Percentiles rank a stretch among this genome's conserved stretches.
Conservation (phyloP, 2,329 filamentous ascomycete genomes). For the Tolypocladium pustulatum region DNA sequence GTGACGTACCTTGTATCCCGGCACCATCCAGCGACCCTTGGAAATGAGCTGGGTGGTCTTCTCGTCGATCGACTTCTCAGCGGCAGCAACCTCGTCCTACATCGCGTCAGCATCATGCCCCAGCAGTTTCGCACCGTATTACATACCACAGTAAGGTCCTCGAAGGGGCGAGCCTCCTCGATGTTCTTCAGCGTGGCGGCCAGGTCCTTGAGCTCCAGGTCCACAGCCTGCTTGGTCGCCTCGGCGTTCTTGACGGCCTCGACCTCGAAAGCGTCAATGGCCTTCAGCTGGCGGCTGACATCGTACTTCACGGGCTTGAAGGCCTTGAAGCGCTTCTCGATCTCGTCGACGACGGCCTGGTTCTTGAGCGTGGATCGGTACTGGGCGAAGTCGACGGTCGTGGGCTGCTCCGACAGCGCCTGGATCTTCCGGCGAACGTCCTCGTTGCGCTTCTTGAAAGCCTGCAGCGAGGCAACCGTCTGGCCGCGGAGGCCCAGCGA, state of each 20-base stretch:
- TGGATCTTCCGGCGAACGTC: constrained; percentile 92
- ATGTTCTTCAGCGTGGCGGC: constrained; percentile 96
- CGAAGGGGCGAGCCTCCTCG: constrained; percentile 87
- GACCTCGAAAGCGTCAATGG: constrained; percentile 94
- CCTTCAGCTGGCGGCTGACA: constrained; percentile 87
- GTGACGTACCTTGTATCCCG: constrained; percentile 86
- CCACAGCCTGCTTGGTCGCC: constrained; percentile 93
- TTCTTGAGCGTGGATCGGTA: constrained; percentile 95
- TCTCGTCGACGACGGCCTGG: constrained; percentile 88
- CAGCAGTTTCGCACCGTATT: constrained; percentile 6
- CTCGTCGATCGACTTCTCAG: constrained; percentile 94
- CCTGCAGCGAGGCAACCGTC: constrained; percentile 80
- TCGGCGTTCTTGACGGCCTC: constrained; percentile 95
- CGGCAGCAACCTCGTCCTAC: constrained; percentile 88
- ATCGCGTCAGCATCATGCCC: constrained; percentile 12
- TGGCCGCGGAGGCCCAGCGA: constrained; percentile 94
- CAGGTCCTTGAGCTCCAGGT: constrained; percentile 87
- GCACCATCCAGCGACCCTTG: constrained; percentile 96
- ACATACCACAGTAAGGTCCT: constrained; percentile 95
- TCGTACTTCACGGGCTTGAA: constrained; percentile 96
- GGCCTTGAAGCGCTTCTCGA: constrained; percentile 85
- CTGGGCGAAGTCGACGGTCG: constrained; percentile 82
- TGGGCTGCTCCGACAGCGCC: constrained; percentile 71
- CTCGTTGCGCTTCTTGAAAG: constrained; percentile 99
- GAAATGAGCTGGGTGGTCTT: constrained; percentile 90